phyloP scores from a whole-genome alignment of 169 alveolate species.

The Plasmodium coatneyi region DNA sequence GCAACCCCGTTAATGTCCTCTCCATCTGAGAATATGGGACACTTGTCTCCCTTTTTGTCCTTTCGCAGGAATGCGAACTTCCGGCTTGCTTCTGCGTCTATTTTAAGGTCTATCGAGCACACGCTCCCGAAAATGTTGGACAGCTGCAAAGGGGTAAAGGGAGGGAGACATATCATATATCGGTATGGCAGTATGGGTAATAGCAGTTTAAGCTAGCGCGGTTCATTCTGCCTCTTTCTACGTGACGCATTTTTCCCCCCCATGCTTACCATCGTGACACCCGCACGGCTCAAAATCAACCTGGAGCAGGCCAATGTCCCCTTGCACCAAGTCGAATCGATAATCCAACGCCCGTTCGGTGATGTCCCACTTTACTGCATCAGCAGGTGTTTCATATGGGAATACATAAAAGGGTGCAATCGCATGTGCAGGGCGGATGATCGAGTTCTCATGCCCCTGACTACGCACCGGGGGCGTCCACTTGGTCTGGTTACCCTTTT shows the following conservation, averaged over 20 bases:
- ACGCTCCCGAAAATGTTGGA: conserved; percentile 85
- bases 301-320: background rate
- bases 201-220: background rate
- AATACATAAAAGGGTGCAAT: background rate
- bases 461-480: too few species aligned
- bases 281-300: background rate
- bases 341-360: background rate
- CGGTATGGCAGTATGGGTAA: background rate
- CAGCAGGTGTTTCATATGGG: background rate
- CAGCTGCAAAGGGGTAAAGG: conserved; percentile 77
- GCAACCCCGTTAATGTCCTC: conserved; percentile 94
- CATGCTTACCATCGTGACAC: background rate
- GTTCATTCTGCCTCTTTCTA: background rate
- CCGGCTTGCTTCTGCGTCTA: conserved; percentile 81
- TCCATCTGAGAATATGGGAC: conserved; percentile 90
- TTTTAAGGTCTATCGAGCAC: conserved; percentile 81
- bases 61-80: conserved; percentile 80
- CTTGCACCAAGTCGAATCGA: background rate
- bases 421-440: too few species aligned
- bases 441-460: too few species aligned
- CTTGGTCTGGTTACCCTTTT: too few species aligned
- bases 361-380: background rate
- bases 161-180: background rate
- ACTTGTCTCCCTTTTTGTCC: conserved; percentile 86
- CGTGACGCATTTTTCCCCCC: background rate